A percentile compares a stretch with the other conserved stretches of the same genome.
Evolutionary conservation across 768 basidiomycete species (phyloP).

Genomic region (Pulveroboletus ravenelii): DNA sequence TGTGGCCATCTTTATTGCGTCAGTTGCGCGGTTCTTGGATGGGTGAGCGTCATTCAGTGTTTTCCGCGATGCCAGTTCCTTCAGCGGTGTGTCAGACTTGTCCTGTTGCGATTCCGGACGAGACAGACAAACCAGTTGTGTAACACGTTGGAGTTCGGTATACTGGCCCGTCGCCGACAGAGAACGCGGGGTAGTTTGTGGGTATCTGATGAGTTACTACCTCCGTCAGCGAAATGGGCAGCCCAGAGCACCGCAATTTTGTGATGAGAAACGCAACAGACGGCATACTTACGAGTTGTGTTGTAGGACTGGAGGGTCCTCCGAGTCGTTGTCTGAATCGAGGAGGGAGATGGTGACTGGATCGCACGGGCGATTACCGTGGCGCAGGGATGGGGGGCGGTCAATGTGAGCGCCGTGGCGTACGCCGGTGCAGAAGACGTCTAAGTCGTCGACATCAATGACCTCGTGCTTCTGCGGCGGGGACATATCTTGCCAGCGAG

Average conservation of each 20-base stretch:
- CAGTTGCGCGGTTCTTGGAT: conserved; percentile 19
- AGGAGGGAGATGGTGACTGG: conserved; percentile 11
- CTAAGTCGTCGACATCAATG: conserved; percentile 27
- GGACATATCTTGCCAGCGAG: neutral
- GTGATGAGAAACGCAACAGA: neutral
- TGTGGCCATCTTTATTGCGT: conserved; percentile 15
- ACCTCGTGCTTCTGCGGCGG: conserved; percentile 7
- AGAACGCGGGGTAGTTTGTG: neutral
- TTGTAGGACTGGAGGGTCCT: neutral
- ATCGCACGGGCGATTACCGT: conserved; percentile 9
- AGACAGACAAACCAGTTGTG: conserved; percentile 19
- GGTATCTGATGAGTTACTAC: neutral
- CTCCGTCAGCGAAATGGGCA: neutral
- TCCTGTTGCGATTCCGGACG: neutral
- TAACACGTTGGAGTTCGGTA: conserved; percentile 25
- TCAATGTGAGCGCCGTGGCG: conserved; percentile 16
- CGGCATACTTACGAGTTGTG: conserved; percentile 2
- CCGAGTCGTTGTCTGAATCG: conserved; percentile 12
- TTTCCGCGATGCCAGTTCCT: conserved; percentile 23
- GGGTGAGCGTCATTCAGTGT: conserved; percentile 10
- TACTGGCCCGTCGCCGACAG: neutral
- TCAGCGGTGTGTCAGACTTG: conserved; percentile 9
- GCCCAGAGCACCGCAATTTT: neutral
- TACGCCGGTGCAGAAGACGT: conserved; percentile 18
- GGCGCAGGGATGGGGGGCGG: conserved; percentile 7